Conservation (phyloP, 495 filamentous ascomycete genomes). For the Daldinia decipiens region DNA sequence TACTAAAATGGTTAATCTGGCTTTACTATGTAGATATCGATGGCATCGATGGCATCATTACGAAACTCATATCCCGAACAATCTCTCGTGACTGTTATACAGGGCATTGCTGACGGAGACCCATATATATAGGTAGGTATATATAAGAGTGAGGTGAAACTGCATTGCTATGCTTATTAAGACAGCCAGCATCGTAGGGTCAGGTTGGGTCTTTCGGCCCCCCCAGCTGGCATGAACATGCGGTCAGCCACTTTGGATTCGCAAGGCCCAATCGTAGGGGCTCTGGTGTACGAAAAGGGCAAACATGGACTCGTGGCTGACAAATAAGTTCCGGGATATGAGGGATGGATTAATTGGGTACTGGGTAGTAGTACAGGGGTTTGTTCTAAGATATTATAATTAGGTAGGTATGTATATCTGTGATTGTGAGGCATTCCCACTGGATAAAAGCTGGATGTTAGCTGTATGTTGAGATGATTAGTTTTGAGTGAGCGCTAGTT, state of each 20-base stretch:
- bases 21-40: not conserved
- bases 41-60: not conserved
- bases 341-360: not conserved
- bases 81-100: no score
- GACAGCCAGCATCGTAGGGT: not conserved
- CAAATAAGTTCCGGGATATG: slow-evolving; percentile 7
- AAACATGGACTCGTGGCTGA: not conserved
- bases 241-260: slow-evolving; percentile 1
- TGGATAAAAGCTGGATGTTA: not conserved
- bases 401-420: no score
- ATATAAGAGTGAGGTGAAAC: not conserved
- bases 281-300: slow-evolving; percentile 10
- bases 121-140: no score
- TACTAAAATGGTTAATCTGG: not conserved
- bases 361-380: not conserved
- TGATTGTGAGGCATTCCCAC: not conserved
- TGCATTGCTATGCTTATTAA: slow-evolving; percentile 1
- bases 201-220: not conserved
- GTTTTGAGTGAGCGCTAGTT: not conserved
- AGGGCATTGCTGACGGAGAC: no score
- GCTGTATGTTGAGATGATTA: not conserved
- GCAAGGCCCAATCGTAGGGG: slow-evolving; percentile 8
- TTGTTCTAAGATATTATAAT: no score
- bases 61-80: not conserved
- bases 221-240: not conserved